These are phyloP conservation scores for Graphilbum ipis-grandicollis DNA, from an alignment of 2,329 filamentous ascomycete species.

Conservation along the genomic window DNA sequence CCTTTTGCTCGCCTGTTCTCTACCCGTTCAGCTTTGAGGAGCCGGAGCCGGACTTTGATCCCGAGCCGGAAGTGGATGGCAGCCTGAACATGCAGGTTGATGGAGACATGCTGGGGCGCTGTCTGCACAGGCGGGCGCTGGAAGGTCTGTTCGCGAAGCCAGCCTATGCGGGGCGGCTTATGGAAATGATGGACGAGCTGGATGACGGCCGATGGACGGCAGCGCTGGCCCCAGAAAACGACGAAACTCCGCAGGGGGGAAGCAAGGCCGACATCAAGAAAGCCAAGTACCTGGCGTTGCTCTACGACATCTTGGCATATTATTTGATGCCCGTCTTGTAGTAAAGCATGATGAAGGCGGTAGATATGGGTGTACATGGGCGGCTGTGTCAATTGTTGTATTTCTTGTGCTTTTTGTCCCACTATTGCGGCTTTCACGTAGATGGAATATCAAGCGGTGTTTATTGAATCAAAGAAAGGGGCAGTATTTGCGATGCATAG, in stretches of 20 bases:
- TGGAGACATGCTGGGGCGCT: constrained; percentile 44
- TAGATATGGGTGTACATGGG: not conserved
- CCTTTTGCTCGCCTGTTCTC: constrained; percentile 25
- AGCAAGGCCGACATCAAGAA: too few relatives aligned
- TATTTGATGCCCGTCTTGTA: constrained; percentile 33
- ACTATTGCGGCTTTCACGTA: too few relatives aligned
- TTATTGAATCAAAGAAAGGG: too few relatives aligned
- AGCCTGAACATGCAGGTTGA: constrained; percentile 44
- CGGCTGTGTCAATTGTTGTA: too few relatives aligned
- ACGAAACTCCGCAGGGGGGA: too few relatives aligned
- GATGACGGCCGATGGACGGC: constrained; percentile 26
- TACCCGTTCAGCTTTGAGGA: constrained; percentile 28
- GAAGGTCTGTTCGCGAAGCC: constrained; percentile 21
- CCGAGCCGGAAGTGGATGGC: constrained; percentile 20
- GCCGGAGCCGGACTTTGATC: constrained; percentile 6
- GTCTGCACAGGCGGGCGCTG: constrained; percentile 28
- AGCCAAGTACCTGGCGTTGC: constrained; percentile 25
- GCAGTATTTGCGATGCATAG: too few relatives aligned
- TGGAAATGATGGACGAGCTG: constrained; percentile 29
- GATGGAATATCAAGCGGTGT: too few relatives aligned
- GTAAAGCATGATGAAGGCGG: not conserved
- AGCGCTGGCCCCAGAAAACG: too few relatives aligned
- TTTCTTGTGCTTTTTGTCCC: too few relatives aligned
- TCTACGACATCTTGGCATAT: constrained; percentile 36
- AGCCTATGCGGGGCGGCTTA: constrained; percentile 22